Percentiles rank a stretch among this genome's conserved stretches.
These are phyloP conservation scores for Kodamaea hsintzibuensis DNA, from an alignment of 805 yeast genomes.

Conservation along the genomic window DNA sequence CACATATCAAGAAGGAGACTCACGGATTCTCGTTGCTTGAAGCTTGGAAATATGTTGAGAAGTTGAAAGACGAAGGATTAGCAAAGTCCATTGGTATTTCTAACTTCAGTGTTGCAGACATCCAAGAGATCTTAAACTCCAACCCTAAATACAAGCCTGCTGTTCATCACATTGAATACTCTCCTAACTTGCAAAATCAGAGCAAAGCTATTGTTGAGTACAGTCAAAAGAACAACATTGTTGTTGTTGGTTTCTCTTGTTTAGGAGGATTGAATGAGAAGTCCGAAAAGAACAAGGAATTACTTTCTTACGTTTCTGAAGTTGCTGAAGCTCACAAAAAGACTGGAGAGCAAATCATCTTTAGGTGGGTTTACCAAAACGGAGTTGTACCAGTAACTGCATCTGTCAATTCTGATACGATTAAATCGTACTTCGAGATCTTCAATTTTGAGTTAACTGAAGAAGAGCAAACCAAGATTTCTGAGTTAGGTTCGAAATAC, in stretches of 20 bases:
- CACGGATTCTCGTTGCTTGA: constrained; percentile 40
- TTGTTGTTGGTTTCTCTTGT: constrained; percentile 56
- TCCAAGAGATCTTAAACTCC: constrained; percentile 69
- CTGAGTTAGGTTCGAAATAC: constrained; percentile 35
- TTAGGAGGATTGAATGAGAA: constrained; percentile 70
- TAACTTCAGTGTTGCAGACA: constrained; percentile 67
- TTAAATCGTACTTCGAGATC: constrained; percentile 58
- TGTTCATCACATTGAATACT: constrained; percentile 85
- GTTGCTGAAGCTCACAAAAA: constrained; percentile 58
- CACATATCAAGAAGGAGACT: constrained; percentile 31
- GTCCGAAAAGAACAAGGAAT: constrained; percentile 62
- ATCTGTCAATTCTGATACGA: constrained; percentile 65
- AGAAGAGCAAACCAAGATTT: constrained; percentile 77
- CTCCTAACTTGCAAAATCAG: constrained; percentile 82
- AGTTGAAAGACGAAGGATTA: constrained; percentile 59
- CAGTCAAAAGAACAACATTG: constrained; percentile 54
- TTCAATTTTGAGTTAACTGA: constrained; percentile 52
- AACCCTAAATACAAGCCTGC: constrained; percentile 66
- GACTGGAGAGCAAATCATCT: constrained; percentile 64
- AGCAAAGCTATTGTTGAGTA: constrained; percentile 71
- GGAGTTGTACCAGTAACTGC: constrained; percentile 77
- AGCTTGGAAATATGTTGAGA: constrained; percentile 76
- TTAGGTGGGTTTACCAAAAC: constrained; percentile 86
- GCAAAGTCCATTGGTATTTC: constrained; percentile 81
- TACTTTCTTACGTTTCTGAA: constrained; percentile 45